phyloP scores from a whole-genome alignment of 139 green algal species.

The Tetratostichococcus sp. region DNA sequence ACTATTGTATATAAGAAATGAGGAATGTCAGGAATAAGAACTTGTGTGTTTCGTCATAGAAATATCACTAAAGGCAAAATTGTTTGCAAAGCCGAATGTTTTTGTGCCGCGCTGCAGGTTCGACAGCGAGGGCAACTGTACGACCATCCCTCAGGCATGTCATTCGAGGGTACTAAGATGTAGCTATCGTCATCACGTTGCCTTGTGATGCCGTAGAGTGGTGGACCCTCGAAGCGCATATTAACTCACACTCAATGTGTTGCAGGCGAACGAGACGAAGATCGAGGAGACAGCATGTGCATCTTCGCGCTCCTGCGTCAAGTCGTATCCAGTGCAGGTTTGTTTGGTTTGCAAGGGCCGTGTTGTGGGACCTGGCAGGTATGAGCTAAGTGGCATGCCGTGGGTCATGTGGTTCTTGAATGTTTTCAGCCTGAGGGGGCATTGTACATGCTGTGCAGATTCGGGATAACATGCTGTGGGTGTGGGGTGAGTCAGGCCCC shows the following conservation, averaged over 20 bases:
- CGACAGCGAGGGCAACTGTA: slow-evolving; percentile 30
- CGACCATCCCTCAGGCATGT: slow-evolving; percentile 37
- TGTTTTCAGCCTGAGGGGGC: background rate
- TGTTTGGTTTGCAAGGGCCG: background rate
- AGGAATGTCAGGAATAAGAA: too few species aligned
- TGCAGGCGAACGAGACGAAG: background rate
- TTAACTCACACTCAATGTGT: too few species aligned
- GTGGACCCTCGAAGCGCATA: too few species aligned
- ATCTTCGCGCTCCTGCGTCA: slow-evolving; percentile 3
- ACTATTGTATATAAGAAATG: background rate
- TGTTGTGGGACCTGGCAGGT: background rate
- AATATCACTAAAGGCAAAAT: too few species aligned
- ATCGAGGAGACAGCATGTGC: background rate
- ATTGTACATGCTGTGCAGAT: slow-evolving; percentile 19
- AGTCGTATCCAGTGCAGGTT: slow-evolving; percentile 6
- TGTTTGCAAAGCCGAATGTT: too few species aligned
- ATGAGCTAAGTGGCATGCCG: too few species aligned
- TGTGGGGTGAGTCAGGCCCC: slow-evolving; percentile 33
- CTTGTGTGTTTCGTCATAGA: too few species aligned
- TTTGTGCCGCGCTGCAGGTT: too few species aligned
- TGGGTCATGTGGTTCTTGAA: too few species aligned
- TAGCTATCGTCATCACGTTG: too few species aligned
- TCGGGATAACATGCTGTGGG: slow-evolving; percentile 42
- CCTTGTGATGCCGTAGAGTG: too few species aligned
- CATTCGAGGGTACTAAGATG: too few species aligned